These are phyloP conservation scores for Tilletia horrida DNA, from an alignment of 1,284 basidiomycete genomes.

Conservation along the genomic window DNA sequence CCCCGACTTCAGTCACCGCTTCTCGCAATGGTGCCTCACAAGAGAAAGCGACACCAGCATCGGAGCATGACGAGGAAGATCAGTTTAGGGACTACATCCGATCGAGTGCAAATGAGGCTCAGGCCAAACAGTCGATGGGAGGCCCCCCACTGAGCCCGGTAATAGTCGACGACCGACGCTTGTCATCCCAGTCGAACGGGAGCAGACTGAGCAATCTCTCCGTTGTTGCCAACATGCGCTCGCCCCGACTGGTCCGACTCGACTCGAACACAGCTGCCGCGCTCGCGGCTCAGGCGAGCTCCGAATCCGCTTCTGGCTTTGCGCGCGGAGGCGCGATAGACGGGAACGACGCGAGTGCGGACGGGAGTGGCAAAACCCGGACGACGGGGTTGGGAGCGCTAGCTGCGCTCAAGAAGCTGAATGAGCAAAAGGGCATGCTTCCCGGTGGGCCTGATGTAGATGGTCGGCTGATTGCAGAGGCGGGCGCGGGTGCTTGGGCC, in stretches of 20 bases:
- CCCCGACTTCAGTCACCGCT: too few species aligned
- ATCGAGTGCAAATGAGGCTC: neutral
- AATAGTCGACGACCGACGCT: neutral
- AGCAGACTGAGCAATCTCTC: conserved; percentile 5
- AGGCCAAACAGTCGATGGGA: neutral
- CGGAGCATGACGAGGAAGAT: neutral
- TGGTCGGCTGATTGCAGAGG: neutral
- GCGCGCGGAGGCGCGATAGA: neutral
- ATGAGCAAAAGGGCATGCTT: conserved; percentile 6
- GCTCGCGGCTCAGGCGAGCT: neutral
- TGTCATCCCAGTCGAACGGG: conserved; percentile 14
- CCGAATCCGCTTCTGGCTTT: neutral
- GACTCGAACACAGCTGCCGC: neutral
- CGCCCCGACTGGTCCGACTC: conserved; percentile 6
- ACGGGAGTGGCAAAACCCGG: neutral
- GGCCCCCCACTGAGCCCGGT: neutral
- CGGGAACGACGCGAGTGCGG: neutral
- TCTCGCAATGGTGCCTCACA: too few species aligned
- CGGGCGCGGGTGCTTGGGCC: conserved; percentile 1
- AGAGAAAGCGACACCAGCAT: neutral
- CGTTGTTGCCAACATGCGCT: neutral
- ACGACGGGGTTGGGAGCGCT: neutral
- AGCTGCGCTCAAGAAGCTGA: conserved; percentile 6
- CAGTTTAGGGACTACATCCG: neutral
- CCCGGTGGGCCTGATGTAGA: conserved; percentile 9